These are phyloP conservation scores for Henckelia pumila DNA, from an alignment of 257 asterid genomes.

Conservation along the genomic window DNA sequence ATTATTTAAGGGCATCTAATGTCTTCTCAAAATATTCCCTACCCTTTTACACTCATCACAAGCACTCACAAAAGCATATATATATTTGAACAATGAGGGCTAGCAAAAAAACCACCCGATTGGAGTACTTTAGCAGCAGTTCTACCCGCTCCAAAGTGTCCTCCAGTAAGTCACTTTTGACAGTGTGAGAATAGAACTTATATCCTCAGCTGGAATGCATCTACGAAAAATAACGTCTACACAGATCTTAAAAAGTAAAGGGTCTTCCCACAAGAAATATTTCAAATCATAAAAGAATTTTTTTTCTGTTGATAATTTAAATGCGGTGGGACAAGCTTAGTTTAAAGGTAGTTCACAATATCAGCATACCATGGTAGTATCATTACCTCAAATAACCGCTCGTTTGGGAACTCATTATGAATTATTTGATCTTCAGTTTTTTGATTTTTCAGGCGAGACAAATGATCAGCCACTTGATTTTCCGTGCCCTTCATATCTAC, in stretches of 20 bases:
- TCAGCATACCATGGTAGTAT: neutral
- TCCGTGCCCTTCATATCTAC: neutral
- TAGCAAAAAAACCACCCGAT: neutral
- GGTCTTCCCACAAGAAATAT: too few species aligned
- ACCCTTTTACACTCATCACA: neutral
- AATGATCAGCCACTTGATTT: neutral
- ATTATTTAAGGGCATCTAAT: neutral
- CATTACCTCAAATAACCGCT: neutral
- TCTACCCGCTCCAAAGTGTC: neutral
- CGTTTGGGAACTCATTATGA: neutral
- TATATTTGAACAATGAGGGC: too few species aligned
- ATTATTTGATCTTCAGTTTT: too few species aligned
- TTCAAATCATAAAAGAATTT: neutral
- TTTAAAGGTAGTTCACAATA: neutral
- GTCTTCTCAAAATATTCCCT: neutral
- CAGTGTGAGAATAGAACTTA: neutral
- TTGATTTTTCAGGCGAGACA: neutral
- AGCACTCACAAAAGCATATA: neutral
- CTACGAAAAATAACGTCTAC: neutral
- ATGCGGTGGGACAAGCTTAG: neutral
- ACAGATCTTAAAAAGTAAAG: too few species aligned
- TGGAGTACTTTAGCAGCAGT: neutral
- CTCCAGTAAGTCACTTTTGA: neutral
- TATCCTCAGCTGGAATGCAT: neutral
- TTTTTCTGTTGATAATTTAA: neutral